A percentile compares a stretch with the other conserved stretches of the same genome.
Conservation (phyloP, 2,329 filamentous ascomycete species). For the Alternaria dauci region DNA sequence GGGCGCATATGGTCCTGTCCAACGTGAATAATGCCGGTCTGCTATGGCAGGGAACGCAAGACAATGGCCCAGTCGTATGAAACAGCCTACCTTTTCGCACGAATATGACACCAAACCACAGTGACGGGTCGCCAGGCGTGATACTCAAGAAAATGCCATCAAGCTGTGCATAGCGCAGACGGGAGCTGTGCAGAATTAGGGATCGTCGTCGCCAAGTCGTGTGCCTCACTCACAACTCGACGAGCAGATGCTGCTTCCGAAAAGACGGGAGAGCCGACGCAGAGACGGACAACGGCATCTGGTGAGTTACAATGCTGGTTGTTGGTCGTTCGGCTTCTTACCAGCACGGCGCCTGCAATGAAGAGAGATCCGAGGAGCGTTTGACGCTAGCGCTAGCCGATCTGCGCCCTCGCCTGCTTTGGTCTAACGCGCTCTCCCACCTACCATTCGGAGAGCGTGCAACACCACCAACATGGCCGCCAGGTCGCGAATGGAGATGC, state of each 20-base stretch:
- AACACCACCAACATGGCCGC: conserved; percentile 10
- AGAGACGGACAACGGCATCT: conserved; percentile 37
- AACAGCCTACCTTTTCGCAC: conserved; percentile 76
- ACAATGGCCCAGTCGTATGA: conserved; percentile 23
- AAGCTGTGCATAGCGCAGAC: conserved; percentile 82
- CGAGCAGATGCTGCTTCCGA: conserved; percentile 77
- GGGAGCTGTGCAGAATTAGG: conserved; percentile 66
- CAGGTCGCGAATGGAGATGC: conserved; percentile 20
- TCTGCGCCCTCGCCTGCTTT: conserved; percentile 13
- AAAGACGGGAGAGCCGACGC: conserved; percentile 56
- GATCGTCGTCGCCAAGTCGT: conserved; percentile 23
- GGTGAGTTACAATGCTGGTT: conserved; percentile 14
- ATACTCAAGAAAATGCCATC: conserved; percentile 87
- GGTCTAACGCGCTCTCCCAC: conserved; percentile 1
- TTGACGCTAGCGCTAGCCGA: conserved; percentile 23
- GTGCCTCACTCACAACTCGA: conserved; percentile 74
- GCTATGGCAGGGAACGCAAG: conserved; percentile 15
- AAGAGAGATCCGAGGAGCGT: conserved; percentile 8
- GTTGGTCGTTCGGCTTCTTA: conserved; percentile 12
- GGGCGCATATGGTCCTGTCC: conserved; percentile 82
- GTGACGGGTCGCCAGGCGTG: conserved; percentile 78
- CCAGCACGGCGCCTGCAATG: conserved; percentile 4
- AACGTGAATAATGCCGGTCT: conserved; percentile 36
- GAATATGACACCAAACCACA: conserved; percentile 93
- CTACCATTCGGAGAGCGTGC: conserved; percentile 4